Percentiles rank a stretch among this genome's conserved stretches.
phyloP scores from a whole-genome alignment of 2,329 filamentous ascomycete genomes.

The Coniochaeta sp. region DNA sequence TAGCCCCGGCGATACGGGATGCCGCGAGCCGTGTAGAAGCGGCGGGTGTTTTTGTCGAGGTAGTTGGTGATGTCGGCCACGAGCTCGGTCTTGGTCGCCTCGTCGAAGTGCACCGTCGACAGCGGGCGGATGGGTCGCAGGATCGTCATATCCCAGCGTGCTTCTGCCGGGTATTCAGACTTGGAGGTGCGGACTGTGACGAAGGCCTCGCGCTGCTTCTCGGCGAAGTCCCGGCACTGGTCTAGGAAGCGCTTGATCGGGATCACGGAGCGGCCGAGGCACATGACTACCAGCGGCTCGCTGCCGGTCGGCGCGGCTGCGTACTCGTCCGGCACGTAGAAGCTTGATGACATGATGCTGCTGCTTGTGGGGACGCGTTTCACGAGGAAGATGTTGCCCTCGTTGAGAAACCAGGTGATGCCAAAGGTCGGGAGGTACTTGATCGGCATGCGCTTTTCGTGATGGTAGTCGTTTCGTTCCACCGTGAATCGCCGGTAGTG shows the following conservation, averaged over 20 bases:
- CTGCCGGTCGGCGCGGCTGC: conserved; percentile 22
- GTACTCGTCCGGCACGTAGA: conserved; percentile 22
- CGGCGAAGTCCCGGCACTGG: conserved; percentile 36
- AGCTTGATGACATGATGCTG: conserved; percentile 8
- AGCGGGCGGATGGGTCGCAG: conserved; percentile 23
- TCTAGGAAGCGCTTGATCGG: conserved; percentile 39
- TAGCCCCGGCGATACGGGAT: conserved; percentile 71
- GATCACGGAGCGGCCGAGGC: conserved; percentile 34
- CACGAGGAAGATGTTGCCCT: conserved; percentile 26
- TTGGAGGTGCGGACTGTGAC: conserved; percentile 26
- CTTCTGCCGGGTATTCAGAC: conserved; percentile 13
- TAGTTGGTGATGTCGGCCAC: conserved; percentile 63
- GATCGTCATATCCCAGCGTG: conserved; percentile 26
- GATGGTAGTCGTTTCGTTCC: conserved; percentile 22
- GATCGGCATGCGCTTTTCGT: conserved; percentile 25
- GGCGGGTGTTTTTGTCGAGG: conserved; percentile 43
- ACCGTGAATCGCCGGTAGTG: conserved; percentile 14
- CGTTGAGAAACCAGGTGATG: conserved; percentile 25
- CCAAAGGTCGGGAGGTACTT: conserved; percentile 29
- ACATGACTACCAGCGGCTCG: conserved; percentile 30
- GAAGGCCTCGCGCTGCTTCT: conserved; percentile 25
- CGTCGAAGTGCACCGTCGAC: conserved; percentile 28
- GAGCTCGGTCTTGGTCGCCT: conserved; percentile 50
- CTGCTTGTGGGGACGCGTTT: conserved; percentile 19
- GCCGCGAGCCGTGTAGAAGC: conserved; percentile 65